Evolutionary conservation across 2,329 filamentous ascomycete species (phyloP).

Genomic region (Aspergillus sp.): DNA sequence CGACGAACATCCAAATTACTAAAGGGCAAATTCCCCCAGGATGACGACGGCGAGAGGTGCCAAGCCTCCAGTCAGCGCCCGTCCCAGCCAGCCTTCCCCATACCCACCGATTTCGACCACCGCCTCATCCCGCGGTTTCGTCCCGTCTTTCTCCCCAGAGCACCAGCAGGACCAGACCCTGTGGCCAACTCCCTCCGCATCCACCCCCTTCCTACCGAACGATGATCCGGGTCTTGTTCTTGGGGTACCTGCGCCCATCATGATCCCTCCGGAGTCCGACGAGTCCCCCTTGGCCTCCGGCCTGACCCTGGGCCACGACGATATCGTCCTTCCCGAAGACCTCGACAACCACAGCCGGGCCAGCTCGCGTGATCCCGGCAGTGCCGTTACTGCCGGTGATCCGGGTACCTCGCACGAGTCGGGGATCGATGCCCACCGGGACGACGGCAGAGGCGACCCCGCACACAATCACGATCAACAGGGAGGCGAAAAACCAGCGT

Average conservation of each 20-base stretch:
- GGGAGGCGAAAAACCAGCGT: conserved; percentile 62
- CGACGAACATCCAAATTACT: no score
- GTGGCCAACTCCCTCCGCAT: conserved; percentile 9
- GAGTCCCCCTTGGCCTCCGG: conserved; percentile 33
- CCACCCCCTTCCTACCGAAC: conserved; percentile 26
- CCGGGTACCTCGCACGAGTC: conserved; percentile 22
- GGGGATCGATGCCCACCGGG: conserved; percentile 23
- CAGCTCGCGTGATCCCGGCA: conserved; percentile 40
- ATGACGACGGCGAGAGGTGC: conserved; percentile 24
- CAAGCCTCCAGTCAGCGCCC: conserved; percentile 33
- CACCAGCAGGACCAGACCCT: conserved; percentile 8
- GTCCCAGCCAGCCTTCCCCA: conserved; percentile 31
- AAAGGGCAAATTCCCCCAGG: neutral
- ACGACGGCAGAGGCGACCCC: conserved; percentile 25
- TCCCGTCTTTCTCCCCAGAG: conserved; percentile 12
- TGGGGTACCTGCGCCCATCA: conserved; percentile 42
- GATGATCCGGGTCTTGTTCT: conserved; percentile 36
- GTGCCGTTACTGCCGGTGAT: conserved; percentile 28
- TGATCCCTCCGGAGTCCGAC: conserved; percentile 40
- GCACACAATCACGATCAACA: conserved; percentile 39
- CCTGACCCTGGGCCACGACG: conserved; percentile 30
- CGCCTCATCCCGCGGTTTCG: conserved; percentile 16
- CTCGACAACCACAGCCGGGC: conserved; percentile 38
- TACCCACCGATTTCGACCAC: conserved; percentile 20
- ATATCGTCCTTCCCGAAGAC: conserved; percentile 32